These are phyloP conservation scores for Pulicaria dysenterica DNA, from an alignment of 129 eudicot genomes.

Conservation along the genomic window DNA sequence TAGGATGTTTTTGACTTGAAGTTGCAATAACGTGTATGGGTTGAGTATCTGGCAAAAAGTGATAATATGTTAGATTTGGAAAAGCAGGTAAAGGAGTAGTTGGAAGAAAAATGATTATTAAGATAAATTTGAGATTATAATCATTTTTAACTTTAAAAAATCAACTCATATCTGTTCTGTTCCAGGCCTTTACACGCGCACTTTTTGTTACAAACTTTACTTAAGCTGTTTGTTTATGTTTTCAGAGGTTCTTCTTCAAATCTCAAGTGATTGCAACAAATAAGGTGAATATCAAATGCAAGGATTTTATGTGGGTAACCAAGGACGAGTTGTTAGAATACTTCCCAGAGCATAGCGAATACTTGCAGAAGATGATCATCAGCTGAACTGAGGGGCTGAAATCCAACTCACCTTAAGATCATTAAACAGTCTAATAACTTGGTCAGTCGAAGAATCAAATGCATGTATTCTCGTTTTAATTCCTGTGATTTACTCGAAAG, in stretches of 20 bases:
- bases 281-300: conserved; percentile 61
- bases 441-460: conserved; percentile 10
- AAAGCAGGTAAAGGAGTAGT: conserved; percentile 3
- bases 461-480: conserved; percentile 13
- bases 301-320: conserved; percentile 91
- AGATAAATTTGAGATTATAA: neutral
- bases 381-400: conserved; percentile 36
- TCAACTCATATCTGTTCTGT: neutral
- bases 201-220: too few species aligned
- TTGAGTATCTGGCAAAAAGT: conserved; percentile 4
- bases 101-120: neutral
- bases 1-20: neutral
- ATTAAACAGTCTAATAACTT: conserved; percentile 18
- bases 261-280: conserved; percentile 79
- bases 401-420: neutral
- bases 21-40: neutral
- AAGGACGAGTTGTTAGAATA: conserved; percentile 82
- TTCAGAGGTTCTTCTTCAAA: conserved; percentile 87
- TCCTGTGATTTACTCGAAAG: neutral
- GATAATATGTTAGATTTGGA: neutral
- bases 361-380: conserved; percentile 79
- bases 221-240: neutral
- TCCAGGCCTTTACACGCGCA: too few species aligned
- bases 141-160: too few species aligned
- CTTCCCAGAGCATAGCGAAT: conserved; percentile 83